Evolutionary conservation across 768 basidiomycete genomes (phyloP).

Genomic region (Termitomyces sp.): DNA sequence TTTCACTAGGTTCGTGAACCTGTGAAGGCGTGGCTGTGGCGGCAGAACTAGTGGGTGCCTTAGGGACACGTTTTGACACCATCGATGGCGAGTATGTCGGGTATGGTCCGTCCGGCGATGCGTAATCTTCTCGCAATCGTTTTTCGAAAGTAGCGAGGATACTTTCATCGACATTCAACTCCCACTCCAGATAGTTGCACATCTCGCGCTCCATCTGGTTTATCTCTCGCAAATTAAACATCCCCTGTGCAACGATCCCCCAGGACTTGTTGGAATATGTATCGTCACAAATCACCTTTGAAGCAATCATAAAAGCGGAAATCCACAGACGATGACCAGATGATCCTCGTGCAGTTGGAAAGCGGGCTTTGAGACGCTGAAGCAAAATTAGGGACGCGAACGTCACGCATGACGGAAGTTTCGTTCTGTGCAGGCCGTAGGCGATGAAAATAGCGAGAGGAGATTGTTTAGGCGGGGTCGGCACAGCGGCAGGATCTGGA

Average conservation of each 20-base stretch:
- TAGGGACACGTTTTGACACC: slow-evolving; percentile 54
- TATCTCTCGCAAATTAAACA: slow-evolving; percentile 83
- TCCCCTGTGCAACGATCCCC: slow-evolving; percentile 84
- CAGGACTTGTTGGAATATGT: slow-evolving; percentile 93
- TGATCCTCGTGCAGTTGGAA: slow-evolving; percentile 85
- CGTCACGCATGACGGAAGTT: slow-evolving; percentile 63
- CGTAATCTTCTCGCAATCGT: slow-evolving; percentile 56
- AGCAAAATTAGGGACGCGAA: slow-evolving; percentile 66
- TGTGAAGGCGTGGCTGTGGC: slow-evolving; percentile 30
- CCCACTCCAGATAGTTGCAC: slow-evolving; percentile 91
- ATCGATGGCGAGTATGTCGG: slow-evolving; percentile 58
- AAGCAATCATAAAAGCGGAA: slow-evolving; percentile 89
- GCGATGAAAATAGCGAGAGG: slow-evolving; percentile 77
- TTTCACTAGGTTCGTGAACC: slow-evolving; percentile 34
- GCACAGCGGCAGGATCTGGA: slow-evolving; percentile 65
- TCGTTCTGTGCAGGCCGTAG: slow-evolving; percentile 81
- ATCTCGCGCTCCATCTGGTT: slow-evolving; percentile 98
- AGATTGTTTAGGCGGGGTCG: slow-evolving; percentile 43
- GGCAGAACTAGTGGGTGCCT: slow-evolving; percentile 31
- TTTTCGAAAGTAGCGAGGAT: slow-evolving; percentile 57
- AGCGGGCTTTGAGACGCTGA: slow-evolving; percentile 83
- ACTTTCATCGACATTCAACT: slow-evolving; percentile 65
- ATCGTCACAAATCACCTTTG: slow-evolving; percentile 91
- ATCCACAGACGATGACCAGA: slow-evolving; percentile 89
- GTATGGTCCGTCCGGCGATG: slow-evolving; percentile 41